Percentiles rank a stretch among this genome's conserved stretches.
phyloP scores from a whole-genome alignment of 148 eudicot genomes.

The Spergularia bocconei region DNA sequence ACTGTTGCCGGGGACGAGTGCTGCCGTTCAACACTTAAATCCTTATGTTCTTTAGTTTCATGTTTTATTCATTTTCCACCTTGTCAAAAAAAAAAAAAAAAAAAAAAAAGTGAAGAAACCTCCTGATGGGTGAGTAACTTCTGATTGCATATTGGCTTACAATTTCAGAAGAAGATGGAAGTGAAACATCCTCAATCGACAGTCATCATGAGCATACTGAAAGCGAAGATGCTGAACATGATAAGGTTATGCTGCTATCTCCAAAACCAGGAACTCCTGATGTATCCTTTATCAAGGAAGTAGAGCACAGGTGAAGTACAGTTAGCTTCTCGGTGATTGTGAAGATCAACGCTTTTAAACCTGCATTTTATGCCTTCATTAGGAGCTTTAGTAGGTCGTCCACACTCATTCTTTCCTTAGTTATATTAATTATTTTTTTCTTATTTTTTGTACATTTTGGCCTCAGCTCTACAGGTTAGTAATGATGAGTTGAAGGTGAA shows the following conservation, averaged over 20 bases:
- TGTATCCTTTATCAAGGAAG: conserved; percentile 62
- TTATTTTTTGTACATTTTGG: not conserved
- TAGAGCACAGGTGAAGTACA: conserved; percentile 28
- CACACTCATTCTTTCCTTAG: not conserved
- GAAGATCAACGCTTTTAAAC: not conserved
- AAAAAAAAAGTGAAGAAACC: too few species aligned
- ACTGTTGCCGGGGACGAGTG: too few species aligned
- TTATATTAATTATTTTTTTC: not conserved
- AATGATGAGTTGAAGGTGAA: conserved; percentile 6
- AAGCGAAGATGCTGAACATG: conserved; percentile 52
- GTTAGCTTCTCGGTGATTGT: not conserved
- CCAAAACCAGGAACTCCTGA: conserved; percentile 37
- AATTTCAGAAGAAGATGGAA: conserved; percentile 38
- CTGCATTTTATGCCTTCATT: not conserved
- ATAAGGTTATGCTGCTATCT: conserved; percentile 42
- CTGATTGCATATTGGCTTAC: not conserved
- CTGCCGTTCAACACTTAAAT: too few species aligned
- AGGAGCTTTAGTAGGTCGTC: conserved; percentile 7
- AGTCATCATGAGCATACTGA: conserved; percentile 39
- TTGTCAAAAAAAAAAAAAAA: too few species aligned
- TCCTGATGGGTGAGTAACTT: too few species aligned
- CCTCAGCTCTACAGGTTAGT: not conserved
- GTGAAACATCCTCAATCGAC: conserved; percentile 43
- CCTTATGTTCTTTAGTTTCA: too few species aligned
- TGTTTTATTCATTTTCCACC: too few species aligned